phyloP scores from a whole-genome alignment of 1,284 basidiomycete genomes.

The Coniferiporia sulphurascens region DNA sequence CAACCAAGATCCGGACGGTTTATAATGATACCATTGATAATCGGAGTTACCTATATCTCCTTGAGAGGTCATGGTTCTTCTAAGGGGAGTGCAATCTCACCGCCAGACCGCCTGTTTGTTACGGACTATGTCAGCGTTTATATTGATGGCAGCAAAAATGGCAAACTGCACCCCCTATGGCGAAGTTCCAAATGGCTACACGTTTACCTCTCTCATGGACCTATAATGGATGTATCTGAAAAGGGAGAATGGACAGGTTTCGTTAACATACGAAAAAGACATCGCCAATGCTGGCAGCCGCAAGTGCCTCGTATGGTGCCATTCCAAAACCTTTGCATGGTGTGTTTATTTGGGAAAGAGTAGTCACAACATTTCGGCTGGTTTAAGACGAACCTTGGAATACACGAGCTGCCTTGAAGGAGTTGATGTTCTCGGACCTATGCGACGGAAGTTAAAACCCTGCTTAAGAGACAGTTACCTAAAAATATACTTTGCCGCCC shows the following conservation, averaged over 20 bases:
- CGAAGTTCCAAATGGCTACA: conserved; percentile 14
- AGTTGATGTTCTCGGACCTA: conserved; percentile 8
- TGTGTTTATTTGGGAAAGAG: background rate
- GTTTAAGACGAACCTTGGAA: conserved; percentile 10
- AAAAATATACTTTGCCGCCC: conserved; percentile 1
- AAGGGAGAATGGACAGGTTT: background rate
- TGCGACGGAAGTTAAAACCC: background rate
- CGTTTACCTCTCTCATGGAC: conserved; percentile 14
- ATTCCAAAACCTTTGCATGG: background rate
- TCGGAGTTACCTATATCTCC: background rate
- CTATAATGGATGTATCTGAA: background rate
- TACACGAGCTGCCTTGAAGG: conserved; percentile 11
- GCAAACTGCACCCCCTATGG: background rate
- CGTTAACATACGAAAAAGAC: background rate
- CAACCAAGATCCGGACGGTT: conserved; percentile 3
- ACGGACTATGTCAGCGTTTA: background rate
- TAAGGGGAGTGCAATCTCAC: background rate
- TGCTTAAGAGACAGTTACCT: background rate
- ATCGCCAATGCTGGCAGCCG: conserved; percentile 13
- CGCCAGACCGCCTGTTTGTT: background rate
- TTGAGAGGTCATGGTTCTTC: background rate
- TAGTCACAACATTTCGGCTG: background rate
- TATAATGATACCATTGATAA: conserved; percentile 8
- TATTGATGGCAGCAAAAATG: background rate
- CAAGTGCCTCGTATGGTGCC: conserved; percentile 14